phyloP scores from a whole-genome alignment of 192 early-diverging fungal genomes.

The Entrophospora sp. region DNA sequence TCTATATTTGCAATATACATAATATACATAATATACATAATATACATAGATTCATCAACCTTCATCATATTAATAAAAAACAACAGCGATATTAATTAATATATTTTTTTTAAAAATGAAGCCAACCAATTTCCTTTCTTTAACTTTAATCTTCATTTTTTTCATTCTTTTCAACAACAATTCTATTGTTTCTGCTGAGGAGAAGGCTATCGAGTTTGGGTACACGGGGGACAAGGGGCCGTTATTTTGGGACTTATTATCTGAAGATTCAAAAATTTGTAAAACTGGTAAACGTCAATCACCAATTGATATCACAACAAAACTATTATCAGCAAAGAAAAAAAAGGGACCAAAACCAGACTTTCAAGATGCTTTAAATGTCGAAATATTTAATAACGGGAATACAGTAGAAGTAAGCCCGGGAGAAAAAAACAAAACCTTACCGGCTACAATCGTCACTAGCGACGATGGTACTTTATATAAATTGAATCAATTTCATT shows the following conservation, averaged over 20 bases:
- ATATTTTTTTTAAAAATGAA: too few relatives aligned
- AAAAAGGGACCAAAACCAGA: neutral
- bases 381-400: conserved; percentile 31
- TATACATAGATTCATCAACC: too few relatives aligned
- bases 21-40: too few relatives aligned
- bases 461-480: conserved; percentile 26
- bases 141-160: too few relatives aligned
- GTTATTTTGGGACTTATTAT: neutral
- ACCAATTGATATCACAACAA: conserved; percentile 37
- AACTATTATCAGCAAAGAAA: too few relatives aligned
- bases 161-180: too few relatives aligned
- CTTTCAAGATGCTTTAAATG: conserved; percentile 10
- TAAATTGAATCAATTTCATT: conserved; percentile 46
- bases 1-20: too few relatives aligned
- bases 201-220: too few relatives aligned
- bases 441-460: conserved; percentile 18
- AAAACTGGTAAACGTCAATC: conserved; percentile 36
- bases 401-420: conserved; percentile 32
- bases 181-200: too few relatives aligned
- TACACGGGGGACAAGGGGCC: neutral
- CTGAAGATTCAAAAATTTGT: neutral
- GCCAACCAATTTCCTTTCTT: too few relatives aligned
- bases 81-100: too few relatives aligned
- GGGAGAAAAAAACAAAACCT: neutral
- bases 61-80: too few relatives aligned